Evolutionary conservation across 345 rosid species (phyloP), one percentile per base, ranked within the genome.

Genomic region (Clausena lansium): DNA sequence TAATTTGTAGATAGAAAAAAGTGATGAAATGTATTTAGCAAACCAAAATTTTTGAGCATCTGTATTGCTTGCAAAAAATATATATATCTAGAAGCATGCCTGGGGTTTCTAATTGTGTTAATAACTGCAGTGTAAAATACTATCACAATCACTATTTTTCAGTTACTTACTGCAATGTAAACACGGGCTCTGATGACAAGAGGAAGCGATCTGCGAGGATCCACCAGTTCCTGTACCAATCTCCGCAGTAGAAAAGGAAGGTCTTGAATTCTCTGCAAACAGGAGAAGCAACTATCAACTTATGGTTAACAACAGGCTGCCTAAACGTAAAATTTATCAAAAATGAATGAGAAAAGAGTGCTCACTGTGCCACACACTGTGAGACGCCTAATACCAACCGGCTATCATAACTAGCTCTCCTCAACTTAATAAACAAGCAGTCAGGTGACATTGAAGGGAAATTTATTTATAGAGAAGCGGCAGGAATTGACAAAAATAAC

Each of bases 141-240:
- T 27, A 47, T 19, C 25, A 63, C 28, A 57, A 38, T 36, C 9
- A 32, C 0, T 62, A 39, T 67, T 71, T 72, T 58, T 24, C 20
- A 62, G 27, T 39, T 71, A 88, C 96, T 84, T 92, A 94, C 98
- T 82, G 98, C 87, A 71, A 90, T 78, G 82, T 86, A 96, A 58
- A 96, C 91, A 1, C 95, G 97, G 9, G 91, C 94, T 70, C 90
- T 87, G 76, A 96, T 89, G 76, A 94, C 90, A 74, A 94, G 74
- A 61, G 97, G 99, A 86, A 94, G 97, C 15, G 97, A 82, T 91
- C 98, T 92, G 80, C 70, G 90, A 41, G 98, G 98, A 87, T 92
- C 89, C 86, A 83, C 81, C 84, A 96, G 76, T 80, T 96, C 99
- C 25, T 90, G 83, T 76, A 91, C 74, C 86, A 96, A 83, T 75